phyloP scores from a whole-genome alignment of 805 yeast genomes.

The Wickerhamomyces sydowiorum region DNA sequence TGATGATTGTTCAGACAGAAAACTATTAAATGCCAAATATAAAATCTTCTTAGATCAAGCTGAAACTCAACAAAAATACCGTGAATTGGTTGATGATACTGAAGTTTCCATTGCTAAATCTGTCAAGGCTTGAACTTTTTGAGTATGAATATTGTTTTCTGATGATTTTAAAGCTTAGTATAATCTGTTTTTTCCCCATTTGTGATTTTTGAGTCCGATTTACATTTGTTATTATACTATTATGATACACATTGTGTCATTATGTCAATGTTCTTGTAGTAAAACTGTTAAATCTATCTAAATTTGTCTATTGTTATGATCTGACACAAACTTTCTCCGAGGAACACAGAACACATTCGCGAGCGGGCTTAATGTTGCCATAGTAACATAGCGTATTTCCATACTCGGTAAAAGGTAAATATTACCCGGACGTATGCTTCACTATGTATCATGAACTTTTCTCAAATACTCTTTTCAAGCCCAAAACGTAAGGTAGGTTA shows the following conservation, averaged over 20 bases:
- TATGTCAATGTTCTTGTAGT: neutral
- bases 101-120: conserved; percentile 12
- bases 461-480: too few relatives aligned
- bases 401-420: neutral
- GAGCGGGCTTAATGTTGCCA: neutral
- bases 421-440: neutral
- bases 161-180: neutral
- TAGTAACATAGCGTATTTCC: neutral
- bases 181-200: too few relatives aligned
- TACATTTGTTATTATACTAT: too few relatives aligned
- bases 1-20: conserved; percentile 55
- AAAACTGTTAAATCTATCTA: too few relatives aligned
- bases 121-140: neutral
- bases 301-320: too few relatives aligned
- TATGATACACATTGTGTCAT: neutral
- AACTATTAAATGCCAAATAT: conserved; percentile 73
- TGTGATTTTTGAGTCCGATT: too few relatives aligned
- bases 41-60: conserved; percentile 86
- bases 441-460: neutral
- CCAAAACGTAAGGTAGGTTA: too few relatives aligned
- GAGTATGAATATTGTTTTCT: neutral
- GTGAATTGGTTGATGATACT: conserved; percentile 57
- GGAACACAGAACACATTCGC: too few relatives aligned
- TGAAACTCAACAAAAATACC: conserved; percentile 68
- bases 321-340: too few relatives aligned